These are phyloP conservation scores for Pittosporum tobira DNA, from an alignment of 129 eudicot genomes.

Conservation along the genomic window DNA sequence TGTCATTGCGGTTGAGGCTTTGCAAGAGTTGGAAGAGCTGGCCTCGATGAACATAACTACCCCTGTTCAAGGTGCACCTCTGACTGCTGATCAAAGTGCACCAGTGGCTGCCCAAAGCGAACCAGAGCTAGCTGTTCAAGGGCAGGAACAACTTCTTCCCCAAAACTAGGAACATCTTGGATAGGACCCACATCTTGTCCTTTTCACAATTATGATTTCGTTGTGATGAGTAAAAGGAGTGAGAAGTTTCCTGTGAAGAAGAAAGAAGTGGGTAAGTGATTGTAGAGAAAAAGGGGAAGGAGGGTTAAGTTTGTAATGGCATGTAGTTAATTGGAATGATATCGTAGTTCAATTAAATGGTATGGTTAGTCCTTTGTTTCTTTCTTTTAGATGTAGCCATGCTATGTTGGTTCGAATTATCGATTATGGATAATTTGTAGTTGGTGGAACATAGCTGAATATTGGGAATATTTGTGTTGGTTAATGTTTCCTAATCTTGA, in stretches of 20 bases:
- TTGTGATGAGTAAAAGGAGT: background rate
- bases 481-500: too few relatives aligned
- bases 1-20: constrained; percentile 33
- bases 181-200: constrained; percentile 6
- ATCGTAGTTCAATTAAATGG: too few relatives aligned
- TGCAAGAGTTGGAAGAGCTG: constrained; percentile 54
- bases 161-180: constrained; percentile 12
- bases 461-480: too few relatives aligned
- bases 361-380: too few relatives aligned
- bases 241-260: background rate
- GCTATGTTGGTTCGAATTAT: too few relatives aligned
- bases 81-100: constrained; percentile 9
- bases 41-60: constrained; percentile 29
- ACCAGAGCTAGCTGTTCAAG: constrained; percentile 1
- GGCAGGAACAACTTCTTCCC: constrained; percentile 1
- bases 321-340: too few relatives aligned
- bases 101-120: background rate
- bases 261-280: too few relatives aligned
- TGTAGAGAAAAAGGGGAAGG: background rate
- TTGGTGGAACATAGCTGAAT: too few relatives aligned
- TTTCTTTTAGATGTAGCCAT: too few relatives aligned
- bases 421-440: too few relatives aligned
- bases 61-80: constrained; percentile 28
- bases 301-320: background rate
- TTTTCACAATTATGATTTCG: background rate